Base-by-base conservation (phyloP, 148 eudicot species). In the Rhododendron mucronatum region DNA sequence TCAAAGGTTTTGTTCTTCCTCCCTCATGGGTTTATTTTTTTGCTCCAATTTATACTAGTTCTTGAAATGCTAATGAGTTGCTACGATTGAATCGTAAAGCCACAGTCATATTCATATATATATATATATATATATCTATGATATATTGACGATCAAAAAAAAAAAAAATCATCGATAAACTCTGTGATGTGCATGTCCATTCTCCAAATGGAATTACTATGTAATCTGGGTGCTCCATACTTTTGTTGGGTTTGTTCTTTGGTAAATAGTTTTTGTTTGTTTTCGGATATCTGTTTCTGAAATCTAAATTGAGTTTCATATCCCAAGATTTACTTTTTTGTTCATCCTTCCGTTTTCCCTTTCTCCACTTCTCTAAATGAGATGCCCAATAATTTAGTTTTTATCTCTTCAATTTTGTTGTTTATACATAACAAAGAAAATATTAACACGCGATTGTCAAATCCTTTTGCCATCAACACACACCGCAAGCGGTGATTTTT, bases 1-100 rank as follows among this genome's bases (percentile, higher is more conserved):
- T 80, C 53, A 7, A 85, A 85, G 84, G 84, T 57, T 84, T 1
- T 39, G 6, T 71, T 85, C 51, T 45, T 81, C 71, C 82, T 83
- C 30, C 16, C 78, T n/a, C 73, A 63, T 76, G 16, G 18, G 20
- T n/a, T 80, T 85, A 76, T 81, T 65, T 63, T 83, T 50, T 84
- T 76, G 73, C 26, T 12, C 23, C 2, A 7, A 50, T 51, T 80
- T 80, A 30, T 6, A 3, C 15, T n/a, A 45, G n/a, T 23, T 26
- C 59, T 55, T 55, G 59, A 16, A 55, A 15, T 16, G 59, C 20
- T 14, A 15, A 14, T 55, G 20, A 14, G 20, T 55, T 51, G 3
- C 3, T 55, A 55, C 61, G 21, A 16, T 55, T 18, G 61, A 55
- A 55, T 55, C 21, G 15, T 16, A 15, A 55, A 55, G 61, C 61